These are phyloP conservation scores for Fusarium sp. DNA, from an alignment of 2,329 filamentous ascomycete species.

Conservation along the genomic window DNA sequence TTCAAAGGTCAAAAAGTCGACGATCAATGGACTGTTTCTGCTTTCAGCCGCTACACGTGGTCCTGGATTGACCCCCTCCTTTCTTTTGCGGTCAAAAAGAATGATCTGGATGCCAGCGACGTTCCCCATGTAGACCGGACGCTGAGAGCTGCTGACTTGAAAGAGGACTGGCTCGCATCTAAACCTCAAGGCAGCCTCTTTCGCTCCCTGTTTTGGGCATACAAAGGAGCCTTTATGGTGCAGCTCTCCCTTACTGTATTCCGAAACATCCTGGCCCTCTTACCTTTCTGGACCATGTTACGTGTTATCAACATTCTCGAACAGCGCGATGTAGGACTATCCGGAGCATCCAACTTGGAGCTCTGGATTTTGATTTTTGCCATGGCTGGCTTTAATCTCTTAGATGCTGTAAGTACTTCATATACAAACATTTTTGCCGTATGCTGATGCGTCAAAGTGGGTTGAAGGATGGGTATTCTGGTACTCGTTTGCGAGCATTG, in stretches of 20 bases:
- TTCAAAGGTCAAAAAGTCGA: constrained; percentile 71
- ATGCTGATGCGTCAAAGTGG: constrained; percentile 53
- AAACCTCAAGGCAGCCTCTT: constrained; percentile 66
- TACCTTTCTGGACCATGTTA: constrained; percentile 76
- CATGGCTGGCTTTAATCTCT: constrained; percentile 70
- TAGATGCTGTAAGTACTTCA: constrained; percentile 55
- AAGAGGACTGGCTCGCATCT: constrained; percentile 61
- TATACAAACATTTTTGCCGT: neutral
- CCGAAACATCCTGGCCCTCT: constrained; percentile 70
- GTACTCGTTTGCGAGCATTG: constrained; percentile 71
- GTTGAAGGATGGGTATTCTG: constrained; percentile 75
- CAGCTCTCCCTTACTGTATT: constrained; percentile 70
- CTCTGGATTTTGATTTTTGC: constrained; percentile 77
- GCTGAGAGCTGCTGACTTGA: constrained; percentile 63
- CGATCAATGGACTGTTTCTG: constrained; percentile 69
- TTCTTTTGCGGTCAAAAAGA: constrained; percentile 64
- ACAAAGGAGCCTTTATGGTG: constrained; percentile 64
- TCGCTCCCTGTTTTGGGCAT: constrained; percentile 68
- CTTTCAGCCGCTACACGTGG: constrained; percentile 73
- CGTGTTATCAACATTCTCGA: constrained; percentile 75
- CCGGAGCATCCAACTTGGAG: constrained; percentile 57
- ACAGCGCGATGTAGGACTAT: constrained; percentile 57
- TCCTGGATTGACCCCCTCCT: constrained; percentile 71
- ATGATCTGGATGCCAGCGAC: constrained; percentile 70
- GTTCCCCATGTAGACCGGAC: constrained; percentile 70